Base-by-base conservation (phyloP, 257 asterid genomes). In the Solanum chilense region DNA sequence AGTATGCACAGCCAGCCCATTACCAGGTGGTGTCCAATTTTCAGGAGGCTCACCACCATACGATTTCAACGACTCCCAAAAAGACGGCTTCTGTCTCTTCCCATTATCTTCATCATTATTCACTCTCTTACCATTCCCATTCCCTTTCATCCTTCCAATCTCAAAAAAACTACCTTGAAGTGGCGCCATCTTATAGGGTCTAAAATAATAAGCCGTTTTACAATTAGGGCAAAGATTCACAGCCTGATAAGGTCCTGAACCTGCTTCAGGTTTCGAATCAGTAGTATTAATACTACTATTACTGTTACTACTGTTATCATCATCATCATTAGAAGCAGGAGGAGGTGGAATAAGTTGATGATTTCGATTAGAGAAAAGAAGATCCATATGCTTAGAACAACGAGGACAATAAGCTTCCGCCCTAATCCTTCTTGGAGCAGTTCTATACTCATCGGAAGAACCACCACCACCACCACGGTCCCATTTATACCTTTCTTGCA, bases 321-420 rank as follows among this genome's bases (percentile, higher is more conserved):
- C 73, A 85, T 85, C 60, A 42, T 27, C 81, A 10, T 18, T 15
- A 31, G n/a, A 8, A 41, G 62, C 3, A 18, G 66, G 66, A 56
- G 66, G 66, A 56, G 98, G 95, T 52, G 97, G 97, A 86, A 93
- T 91, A 41, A 96, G 92, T 84, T 91, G 90, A 87, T 91, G 91
- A 3, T 95, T 90, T 37, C 95, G 94, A 85, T 91, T 93, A 52
- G 95, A 90, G 89, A 96, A 95, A 27, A 95, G 89, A 86, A 96
- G 95, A 91, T 95, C 98, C 98, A 96, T 95, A 88, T 93, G 98
- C 91, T 93, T 95, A 77, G 97, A 93, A 88, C 99, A 96, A 81
- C 98, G 96, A 84, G 99, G 99, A 92, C 99, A 96, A 85, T 96
- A 93, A 15, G 96, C 95, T 92, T 96, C 99, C 80, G 97, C 99